Evolutionary conservation across 2,329 filamentous ascomycete genomes (phyloP), one percentile per base, ranked within the genome.

Genomic region (Pestalotiopsis sp.): DNA sequence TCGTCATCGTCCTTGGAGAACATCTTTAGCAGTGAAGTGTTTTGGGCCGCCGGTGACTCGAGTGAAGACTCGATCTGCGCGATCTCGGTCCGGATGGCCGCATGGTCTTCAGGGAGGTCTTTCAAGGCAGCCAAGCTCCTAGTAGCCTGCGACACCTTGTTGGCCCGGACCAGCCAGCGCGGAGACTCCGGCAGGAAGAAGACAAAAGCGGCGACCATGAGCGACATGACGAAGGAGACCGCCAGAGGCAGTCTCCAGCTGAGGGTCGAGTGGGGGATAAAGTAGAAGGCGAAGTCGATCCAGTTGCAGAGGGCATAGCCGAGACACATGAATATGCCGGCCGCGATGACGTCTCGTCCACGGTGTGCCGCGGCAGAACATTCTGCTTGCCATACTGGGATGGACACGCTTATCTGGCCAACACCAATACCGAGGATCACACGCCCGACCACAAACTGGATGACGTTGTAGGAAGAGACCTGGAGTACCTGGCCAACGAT

Each of bases 1-100:
- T 84, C 84, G 65, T 86, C 83, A 11, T 84, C 80, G 66, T 83
- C 83, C 79, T 83, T 84, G 71, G 79, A 83, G 72, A 85, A 77
- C 73, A 86, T 78, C 55, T 85, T 81, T 49, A 72, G 74, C 7
- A 85, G 76, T 65, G 76, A 81, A 3, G 79, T 79, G 13, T 77
- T 79, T 59, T 76, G 74, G 4, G 74, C 70, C 41, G 73, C 74
- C 4, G 82, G 80, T 65, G 82, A 78, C 71, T 86, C 84, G 27
- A 86, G 81, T 0, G 83, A 84, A 68, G 81, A 77, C 69, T 86
- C 82, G 38, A 87, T 87, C 38, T 80, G 82, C 2, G 78, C 77
- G 5, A 87, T 77, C 71, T 87, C 85, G 3, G 78, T 76, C 9
- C 77, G 72, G 36, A 76, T 69, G 62, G 74, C 74, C 20, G 65